Base-by-base conservation (phyloP, 2,329 filamentous ascomycete species). In the Xylariaceae sp. region DNA sequence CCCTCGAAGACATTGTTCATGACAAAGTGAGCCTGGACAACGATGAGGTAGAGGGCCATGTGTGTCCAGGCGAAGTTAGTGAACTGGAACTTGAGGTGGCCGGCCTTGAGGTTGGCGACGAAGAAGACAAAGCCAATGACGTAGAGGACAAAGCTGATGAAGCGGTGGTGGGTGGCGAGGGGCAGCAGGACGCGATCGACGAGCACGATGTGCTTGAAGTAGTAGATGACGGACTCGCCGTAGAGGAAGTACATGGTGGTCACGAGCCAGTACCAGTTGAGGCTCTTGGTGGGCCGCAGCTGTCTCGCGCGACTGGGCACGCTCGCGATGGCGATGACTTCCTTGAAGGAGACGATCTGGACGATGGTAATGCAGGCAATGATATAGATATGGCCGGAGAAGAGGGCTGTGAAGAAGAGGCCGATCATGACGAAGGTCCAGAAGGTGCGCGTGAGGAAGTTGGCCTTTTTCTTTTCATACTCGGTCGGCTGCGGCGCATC, bases 1-100 rank as follows among this genome's bases (percentile, higher is more conserved):
- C 94, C 94, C 75, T 99, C 94, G 65, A 99, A 95, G 62, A 99
- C 88, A 73, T 99, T 99, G 80, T 99, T 99, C 89, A 99, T 97
- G 75, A 97, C 90, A 72, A 99, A 99, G 72, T 99, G 94, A 11
- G 94, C 91, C 73, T 99, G 91, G 4, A 96, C 91, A 40, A 97
- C 92, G 66, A 99, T 96, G 67, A 99, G 80, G 77, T 95, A 97
- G 26, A 99, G 83, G 4, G 95, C 94, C 91, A 99, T 97, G 72
- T 99, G 94, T 11, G 94, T 97, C 94, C 94, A 99, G 51, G 91
- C 94, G 68, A 97, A 99, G 73, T 99, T 94, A 59, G 91, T 96
- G 74, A 99, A 99, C 73, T 99, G 94, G 75, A 99, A 97, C 71
- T 87, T 89, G 78, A 97, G 96, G 74, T 97, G 89, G 42, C 92